Evolutionary conservation across 2,329 filamentous ascomycete species (phyloP).

Genomic region (Aspergillus ochraceus): DNA sequence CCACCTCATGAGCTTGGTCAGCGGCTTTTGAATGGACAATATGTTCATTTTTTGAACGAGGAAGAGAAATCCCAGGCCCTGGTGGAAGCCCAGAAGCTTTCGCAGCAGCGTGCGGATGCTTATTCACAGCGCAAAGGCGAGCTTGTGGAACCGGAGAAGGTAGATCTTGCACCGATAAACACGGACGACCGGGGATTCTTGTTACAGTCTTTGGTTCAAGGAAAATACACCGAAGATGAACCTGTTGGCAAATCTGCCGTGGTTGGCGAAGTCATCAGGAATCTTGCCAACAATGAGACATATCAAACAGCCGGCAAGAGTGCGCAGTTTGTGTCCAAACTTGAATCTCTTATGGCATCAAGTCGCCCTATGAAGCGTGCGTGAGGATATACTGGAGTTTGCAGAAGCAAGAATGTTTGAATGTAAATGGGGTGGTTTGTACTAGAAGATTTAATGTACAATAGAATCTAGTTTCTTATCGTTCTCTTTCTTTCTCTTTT

Average conservation of each 20-base stretch:
- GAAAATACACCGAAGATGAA: conserved; percentile 32
- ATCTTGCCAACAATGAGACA: conserved; percentile 43
- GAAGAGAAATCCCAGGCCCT: conserved; percentile 39
- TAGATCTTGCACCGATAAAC: conserved; percentile 28
- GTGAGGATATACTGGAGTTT: conserved; percentile 6
- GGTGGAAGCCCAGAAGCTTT: conserved; percentile 35
- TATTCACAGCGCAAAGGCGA: conserved; percentile 39
- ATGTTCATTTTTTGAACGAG: conserved; percentile 38
- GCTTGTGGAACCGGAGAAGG: conserved; percentile 33
- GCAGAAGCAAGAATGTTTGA: neutral
- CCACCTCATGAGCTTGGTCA: conserved; percentile 38
- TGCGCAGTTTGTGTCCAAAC: conserved; percentile 37
- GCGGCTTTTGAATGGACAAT: conserved; percentile 38
- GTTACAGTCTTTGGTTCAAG: conserved; percentile 33
- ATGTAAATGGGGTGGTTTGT: neutral
- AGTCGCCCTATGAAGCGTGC: conserved; percentile 28
- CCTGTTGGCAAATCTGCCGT: conserved; percentile 25
- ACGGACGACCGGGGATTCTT: conserved; percentile 28
- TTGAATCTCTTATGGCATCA: conserved; percentile 36
- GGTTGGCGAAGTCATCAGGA: conserved; percentile 33
- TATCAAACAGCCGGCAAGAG: conserved; percentile 39
- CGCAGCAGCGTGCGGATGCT: conserved; percentile 32
- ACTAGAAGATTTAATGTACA: neutral
- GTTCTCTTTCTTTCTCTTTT: too few species aligned
- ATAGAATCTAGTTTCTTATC: neutral